Evolutionary conservation across 768 basidiomycete genomes (phyloP).

Genomic region (Hygrocybe coccinea): DNA sequence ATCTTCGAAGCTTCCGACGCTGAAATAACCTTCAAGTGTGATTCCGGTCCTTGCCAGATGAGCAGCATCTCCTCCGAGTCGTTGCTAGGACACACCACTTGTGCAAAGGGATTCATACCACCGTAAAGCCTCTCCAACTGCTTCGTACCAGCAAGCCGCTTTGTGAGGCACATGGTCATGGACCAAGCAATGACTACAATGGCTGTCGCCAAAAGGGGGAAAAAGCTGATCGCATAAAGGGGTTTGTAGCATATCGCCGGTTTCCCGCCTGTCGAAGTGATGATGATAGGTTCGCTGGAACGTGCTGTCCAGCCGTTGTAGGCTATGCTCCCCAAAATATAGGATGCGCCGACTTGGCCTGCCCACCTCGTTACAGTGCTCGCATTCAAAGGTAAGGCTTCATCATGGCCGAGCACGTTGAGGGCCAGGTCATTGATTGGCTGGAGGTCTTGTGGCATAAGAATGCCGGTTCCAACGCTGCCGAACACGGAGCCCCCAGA

Average conservation of each 20-base stretch:
- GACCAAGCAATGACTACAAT: conserved; percentile 4
- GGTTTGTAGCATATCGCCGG: conserved; percentile 3
- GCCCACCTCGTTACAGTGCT: conserved; percentile 4
- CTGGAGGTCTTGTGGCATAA: too few relatives aligned
- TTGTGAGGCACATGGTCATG: too few relatives aligned
- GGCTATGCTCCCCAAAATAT: background rate
- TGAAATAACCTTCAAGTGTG: too few relatives aligned
- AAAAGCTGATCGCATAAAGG: background rate
- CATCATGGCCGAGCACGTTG: background rate
- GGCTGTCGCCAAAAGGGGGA: conserved; percentile 3
- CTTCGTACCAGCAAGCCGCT: too few relatives aligned
- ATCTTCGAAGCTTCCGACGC: too few relatives aligned
- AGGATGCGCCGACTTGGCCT: conserved; percentile 3
- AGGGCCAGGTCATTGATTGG: background rate
- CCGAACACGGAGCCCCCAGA: background rate
- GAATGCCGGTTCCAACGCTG: too few relatives aligned
- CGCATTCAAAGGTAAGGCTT: background rate
- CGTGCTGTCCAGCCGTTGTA: conserved; percentile 7
- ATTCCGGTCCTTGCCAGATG: too few relatives aligned
- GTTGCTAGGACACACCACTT: too few relatives aligned
- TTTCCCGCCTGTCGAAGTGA: conserved; percentile 2
- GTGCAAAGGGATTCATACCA: too few relatives aligned
- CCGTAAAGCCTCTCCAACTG: too few relatives aligned
- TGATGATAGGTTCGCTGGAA: background rate
- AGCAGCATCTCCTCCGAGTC: too few relatives aligned